Base-by-base conservation (phyloP, 2,329 filamentous ascomycete species). In the Phialemoniopsis sp. region DNA sequence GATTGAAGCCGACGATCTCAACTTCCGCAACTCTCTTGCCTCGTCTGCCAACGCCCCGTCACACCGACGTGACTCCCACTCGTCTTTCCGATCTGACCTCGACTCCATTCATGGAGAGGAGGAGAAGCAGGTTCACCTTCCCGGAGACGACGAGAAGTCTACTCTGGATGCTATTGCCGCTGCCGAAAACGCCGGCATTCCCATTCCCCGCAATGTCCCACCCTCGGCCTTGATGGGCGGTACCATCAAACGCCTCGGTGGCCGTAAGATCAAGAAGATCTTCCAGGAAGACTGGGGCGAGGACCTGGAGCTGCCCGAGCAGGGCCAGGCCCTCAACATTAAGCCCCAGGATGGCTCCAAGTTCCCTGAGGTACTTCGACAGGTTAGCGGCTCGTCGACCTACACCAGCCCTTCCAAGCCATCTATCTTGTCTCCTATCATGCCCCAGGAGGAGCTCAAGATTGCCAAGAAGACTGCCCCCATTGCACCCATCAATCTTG, bases 211-310 rank as follows among this genome's bases (percentile, higher is more conserved):
- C 37, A 90, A 90, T 57, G 81, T 97, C 26, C 89, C 91, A 2
- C 80, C 87, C 21, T 95, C 91, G 15, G 93, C 93, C 21, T 70
- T 98, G 32, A 78, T 93, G 59, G 91, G 91, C 38, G 93, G 93
- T 38, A 91, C 89, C 9, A 97, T 97, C 57, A 95, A 94, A 67
- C 77, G 90, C 50, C 73, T 97, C 28, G 90, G 90, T 36, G 81
- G 80, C 43, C 77, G 80, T 49, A 89, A 84, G 53, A 72, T 85
- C 15, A 83, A 81, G 54, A 85, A 79, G 54, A 80, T 83, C 31
- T 78, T 87, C 43, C 80, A 87, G 46, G 85, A 89, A 51, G 87
- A 91, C 58, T 91, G 87, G 82, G 83, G 80, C 45, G 85, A 89
- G 50, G 87, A 91, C 51, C 63, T 91, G 36, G 85, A 87, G 51